These are phyloP conservation scores for Coemansia sp. DNA, from an alignment of 192 early-diverging fungal genomes.

Conservation along the genomic window DNA sequence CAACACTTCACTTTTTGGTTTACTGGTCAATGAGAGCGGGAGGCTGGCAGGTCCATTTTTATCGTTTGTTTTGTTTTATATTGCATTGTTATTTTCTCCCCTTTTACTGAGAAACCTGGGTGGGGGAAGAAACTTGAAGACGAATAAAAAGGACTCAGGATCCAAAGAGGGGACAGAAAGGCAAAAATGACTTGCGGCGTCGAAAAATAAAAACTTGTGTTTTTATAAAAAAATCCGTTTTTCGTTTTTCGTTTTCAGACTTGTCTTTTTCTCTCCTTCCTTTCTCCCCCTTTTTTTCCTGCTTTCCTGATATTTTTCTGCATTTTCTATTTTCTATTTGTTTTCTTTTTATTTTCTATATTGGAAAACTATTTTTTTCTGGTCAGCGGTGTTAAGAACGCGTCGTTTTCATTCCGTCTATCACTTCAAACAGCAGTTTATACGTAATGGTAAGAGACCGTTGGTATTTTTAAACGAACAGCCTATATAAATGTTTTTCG, in stretches of 20 bases:
- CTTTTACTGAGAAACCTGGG: no score
- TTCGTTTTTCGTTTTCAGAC: constrained; percentile 12
- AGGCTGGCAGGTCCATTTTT: no score
- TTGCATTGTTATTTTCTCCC: no score
- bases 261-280: constrained; percentile 13
- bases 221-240: constrained; percentile 5
- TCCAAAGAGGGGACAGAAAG: constrained; percentile 5
- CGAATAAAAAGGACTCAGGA: background rate
- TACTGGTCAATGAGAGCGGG: no score
- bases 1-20: no score
- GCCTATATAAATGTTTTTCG: no score
- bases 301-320: constrained; percentile 1
- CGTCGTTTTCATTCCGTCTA: no score
- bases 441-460: no score
- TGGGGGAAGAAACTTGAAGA: no score
- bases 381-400: background rate
- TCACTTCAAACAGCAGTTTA: no score
- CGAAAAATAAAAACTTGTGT: constrained; percentile 4
- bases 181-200: background rate
- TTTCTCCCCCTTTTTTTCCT: constrained; percentile 9
- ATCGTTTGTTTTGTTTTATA: no score
- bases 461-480: no score
- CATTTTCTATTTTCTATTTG: constrained; percentile 3
- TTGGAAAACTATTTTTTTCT: background rate
- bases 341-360: background rate